Evolutionary conservation across 75 land plant genomes (phyloP), one percentile per base, ranked within the genome.

Genomic region (Cunninghamia lanceolata): DNA sequence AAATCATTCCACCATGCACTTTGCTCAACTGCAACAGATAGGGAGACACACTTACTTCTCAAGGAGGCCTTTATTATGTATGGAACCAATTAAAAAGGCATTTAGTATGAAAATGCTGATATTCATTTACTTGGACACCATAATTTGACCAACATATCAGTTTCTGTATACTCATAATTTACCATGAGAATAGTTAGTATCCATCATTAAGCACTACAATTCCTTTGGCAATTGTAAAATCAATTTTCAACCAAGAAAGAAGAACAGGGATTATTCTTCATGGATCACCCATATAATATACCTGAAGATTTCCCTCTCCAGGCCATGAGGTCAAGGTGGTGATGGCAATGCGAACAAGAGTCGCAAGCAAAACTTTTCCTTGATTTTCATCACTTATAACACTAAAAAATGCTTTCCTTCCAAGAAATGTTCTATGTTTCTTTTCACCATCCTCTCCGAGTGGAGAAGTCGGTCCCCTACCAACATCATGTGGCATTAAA

Each of bases 261-360:
- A 71, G 34, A 71, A 71, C n/a, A 2, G 28, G 36, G 9, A 71
- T 71, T 71, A 71, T 32, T 15, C 75, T 71, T 30, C 36, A 71
- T 11, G 75, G 34, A 32, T 71, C 75, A 84, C 25, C 78, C 71
- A 19, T 7, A 84, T 36, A n/a, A 84, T 15, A 83, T 93, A 94
- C 99, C 96, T 93, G 97, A 79, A 98, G 89, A 73, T 91, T 90
- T 70, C 87, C 91, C 87, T 98, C 99, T 25, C 99, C 99, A 38
- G 94, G 95, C 92, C 97, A 98, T 19, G 90, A 89, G 39, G 92
- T 88, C 3, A 98, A 89, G 38, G 96, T 82, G 71, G 88, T 87
- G 36, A 91, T 83, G 54, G 94, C 91, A 52, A 98, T 90, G 45
- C 93, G 93, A 42, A 98, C 91, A 82, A 96, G 89, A 75, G 89